Conservation (phyloP, 2,329 filamentous ascomycete species). For the Xylaria arbuscula region DNA sequence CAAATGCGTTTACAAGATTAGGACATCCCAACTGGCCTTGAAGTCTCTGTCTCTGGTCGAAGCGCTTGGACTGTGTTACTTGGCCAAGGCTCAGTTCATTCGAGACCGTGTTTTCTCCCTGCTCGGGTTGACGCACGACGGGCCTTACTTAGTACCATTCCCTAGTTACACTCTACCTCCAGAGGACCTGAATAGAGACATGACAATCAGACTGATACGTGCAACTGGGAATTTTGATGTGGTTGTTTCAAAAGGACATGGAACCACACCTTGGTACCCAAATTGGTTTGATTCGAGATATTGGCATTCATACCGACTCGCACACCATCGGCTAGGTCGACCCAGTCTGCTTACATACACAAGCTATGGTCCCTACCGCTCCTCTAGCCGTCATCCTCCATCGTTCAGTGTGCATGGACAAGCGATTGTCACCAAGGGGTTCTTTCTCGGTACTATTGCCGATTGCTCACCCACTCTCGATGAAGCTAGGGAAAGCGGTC, state of each 20-base stretch:
- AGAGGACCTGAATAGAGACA: conserved; percentile 35
- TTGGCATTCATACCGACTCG: conserved; percentile 28
- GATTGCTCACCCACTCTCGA: conserved; percentile 34
- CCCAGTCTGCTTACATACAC: conserved; percentile 27
- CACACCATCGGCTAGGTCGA: conserved; percentile 19
- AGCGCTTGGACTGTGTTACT: conserved; percentile 30
- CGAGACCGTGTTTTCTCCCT: conserved; percentile 34
- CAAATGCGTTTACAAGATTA: conserved; percentile 30
- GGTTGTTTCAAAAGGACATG: conserved; percentile 25
- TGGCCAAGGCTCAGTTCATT: conserved; percentile 28
- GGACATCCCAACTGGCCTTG: conserved; percentile 28
- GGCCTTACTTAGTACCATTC: conserved; percentile 31
- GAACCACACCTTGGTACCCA: conserved; percentile 33
- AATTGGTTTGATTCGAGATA: conserved; percentile 35
- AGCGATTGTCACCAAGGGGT: conserved; percentile 20
- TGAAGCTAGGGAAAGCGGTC: conserved; percentile 27
- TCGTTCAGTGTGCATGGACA: conserved; percentile 24
- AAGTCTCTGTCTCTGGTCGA: conserved; percentile 37
- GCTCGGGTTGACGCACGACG: conserved; percentile 38
- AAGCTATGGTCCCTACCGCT: conserved; percentile 31
- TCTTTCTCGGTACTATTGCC: conserved; percentile 29
- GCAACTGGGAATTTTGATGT: conserved; percentile 34
- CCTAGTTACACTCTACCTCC: conserved; percentile 32
- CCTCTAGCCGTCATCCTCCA: conserved; percentile 27
- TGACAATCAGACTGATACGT: conserved; percentile 34